Conservation (phyloP, 352 stramenopile species). For the Phytophthora pisi region DNA sequence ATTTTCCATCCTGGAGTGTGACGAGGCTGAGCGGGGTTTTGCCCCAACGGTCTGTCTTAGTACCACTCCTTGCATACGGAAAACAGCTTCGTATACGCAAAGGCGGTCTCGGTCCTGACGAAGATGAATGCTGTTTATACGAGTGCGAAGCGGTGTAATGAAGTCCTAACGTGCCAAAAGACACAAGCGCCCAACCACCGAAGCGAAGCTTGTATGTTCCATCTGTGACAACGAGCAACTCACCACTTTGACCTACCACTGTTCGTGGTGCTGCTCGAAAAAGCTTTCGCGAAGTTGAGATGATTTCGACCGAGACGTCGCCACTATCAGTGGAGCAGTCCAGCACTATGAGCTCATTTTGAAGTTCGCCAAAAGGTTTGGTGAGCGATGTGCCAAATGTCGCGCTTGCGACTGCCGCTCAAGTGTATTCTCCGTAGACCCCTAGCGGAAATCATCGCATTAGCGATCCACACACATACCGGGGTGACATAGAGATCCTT, state of each 20-base stretch:
- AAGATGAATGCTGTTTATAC: not conserved
- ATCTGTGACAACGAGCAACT: not conserved
- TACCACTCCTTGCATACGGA: too few relatives aligned
- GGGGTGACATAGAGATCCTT: too few relatives aligned
- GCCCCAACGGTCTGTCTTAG: too few relatives aligned
- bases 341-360: conserved; percentile 11
- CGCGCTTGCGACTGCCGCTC: not conserved
- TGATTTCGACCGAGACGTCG: not conserved
- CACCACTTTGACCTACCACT: not conserved
- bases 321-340: conserved; percentile 6
- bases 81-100: too few relatives aligned
- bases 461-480: too few relatives aligned
- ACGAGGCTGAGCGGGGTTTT: too few relatives aligned
- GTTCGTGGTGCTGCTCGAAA: not conserved
- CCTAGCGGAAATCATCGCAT: too few relatives aligned
- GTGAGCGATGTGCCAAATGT: not conserved
- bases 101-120: too few relatives aligned
- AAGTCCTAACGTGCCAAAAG: conserved; percentile 3
- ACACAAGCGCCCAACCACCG: not conserved
- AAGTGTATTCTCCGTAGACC: too few relatives aligned
- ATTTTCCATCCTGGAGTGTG: too few relatives aligned
- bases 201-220: conserved; percentile 1
- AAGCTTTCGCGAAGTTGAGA: conserved; percentile 1
- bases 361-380: not conserved
- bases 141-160: not conserved